Evolutionary conservation across 2,329 filamentous ascomycete genomes (phyloP).

Genomic region (Verticillium alfalfae): DNA sequence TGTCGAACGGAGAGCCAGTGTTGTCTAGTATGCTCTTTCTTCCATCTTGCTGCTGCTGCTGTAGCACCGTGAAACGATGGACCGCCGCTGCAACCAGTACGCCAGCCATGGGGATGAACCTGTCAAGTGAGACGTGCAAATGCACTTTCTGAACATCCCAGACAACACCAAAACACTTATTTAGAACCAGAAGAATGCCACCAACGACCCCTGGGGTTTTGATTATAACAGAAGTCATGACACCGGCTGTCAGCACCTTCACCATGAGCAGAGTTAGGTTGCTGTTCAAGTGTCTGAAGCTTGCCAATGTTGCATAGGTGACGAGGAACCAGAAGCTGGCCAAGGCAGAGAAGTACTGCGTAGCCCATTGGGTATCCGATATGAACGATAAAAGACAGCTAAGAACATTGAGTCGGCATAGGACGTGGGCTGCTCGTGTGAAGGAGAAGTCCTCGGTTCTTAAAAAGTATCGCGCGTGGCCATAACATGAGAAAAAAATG

Average conservation of each 20-base stretch:
- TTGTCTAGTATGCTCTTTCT: constrained; percentile 4
- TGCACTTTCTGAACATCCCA: constrained; percentile 44
- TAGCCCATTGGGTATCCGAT: constrained; percentile 45
- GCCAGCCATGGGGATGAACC: constrained; percentile 50
- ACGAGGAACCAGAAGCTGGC: constrained; percentile 59
- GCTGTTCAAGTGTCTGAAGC: constrained; percentile 34
- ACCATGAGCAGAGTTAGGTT: constrained; percentile 32
- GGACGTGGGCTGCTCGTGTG: constrained; percentile 34
- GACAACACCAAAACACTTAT: constrained; percentile 31
- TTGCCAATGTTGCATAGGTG: constrained; percentile 45
- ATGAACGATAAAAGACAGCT: constrained; percentile 46
- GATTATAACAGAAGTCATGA: constrained; percentile 16
- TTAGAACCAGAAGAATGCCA: constrained; percentile 4
- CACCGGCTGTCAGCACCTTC: constrained; percentile 41
- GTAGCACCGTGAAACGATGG: constrained; percentile 12
- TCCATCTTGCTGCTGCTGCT: neutral
- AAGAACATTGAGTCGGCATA: constrained; percentile 54
- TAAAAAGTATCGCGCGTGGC: constrained; percentile 55
- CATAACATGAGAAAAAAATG: constrained; percentile 58
- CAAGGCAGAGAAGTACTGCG: constrained; percentile 54
- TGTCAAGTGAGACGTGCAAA: constrained; percentile 45
- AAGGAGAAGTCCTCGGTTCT: constrained; percentile 51
- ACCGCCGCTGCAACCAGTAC: constrained; percentile 42
- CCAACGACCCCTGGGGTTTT: constrained; percentile 5
- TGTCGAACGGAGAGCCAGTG: neutral